Evolutionary conservation across 805 yeast species (phyloP), one percentile per base, ranked within the genome.

Genomic region (Schwanniomyces yamadae): DNA sequence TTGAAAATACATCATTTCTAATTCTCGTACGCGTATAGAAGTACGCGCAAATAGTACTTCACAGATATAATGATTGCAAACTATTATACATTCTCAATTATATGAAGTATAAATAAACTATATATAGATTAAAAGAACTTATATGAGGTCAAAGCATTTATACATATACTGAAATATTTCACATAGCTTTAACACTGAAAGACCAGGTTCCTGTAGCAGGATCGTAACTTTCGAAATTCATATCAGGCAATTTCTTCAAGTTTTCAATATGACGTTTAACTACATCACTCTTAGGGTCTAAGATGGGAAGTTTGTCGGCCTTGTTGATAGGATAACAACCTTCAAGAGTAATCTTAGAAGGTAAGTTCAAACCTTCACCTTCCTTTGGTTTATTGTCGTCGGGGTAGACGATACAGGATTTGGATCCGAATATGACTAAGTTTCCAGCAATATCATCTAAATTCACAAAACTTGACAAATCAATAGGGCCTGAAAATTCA

Each of bases 331-430:
- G 96, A 61, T 76, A 90, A 54, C 95, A 85, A 10, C 83, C 81
- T 48, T 83, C 86, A 34, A 89, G 60, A 2, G 91, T 78, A 28
- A 89, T 77, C 41, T 74, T 73, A 6, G 85, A 84, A 5, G 84
- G 81, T 21, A 85, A 71, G 53, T 91, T 91, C 41, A 93, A 70
- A 0, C 96, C 98, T 49, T 85, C 85, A 4, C 96, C 96, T 19
- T 58, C 52, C 28, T 66, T 61, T 8, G 95, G 95, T 46, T 72
- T 76, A 14, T 57, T 58, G 6, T 67, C 61, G 37, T 82, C 81
- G 1, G 95, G 95, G 59, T 89, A 91, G 1, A 88, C 74, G 2
- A 75, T 66, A 57, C 85, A 80, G 10, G 77, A 64, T 48, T 77
- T 78, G 21, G 74, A 66, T 21, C 72, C 74, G 49, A 93, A 78